Percentiles rank a stretch among this genome's conserved stretches.
phyloP scores from a whole-genome alignment of 129 eudicot genomes.

The Solidago caesia region DNA sequence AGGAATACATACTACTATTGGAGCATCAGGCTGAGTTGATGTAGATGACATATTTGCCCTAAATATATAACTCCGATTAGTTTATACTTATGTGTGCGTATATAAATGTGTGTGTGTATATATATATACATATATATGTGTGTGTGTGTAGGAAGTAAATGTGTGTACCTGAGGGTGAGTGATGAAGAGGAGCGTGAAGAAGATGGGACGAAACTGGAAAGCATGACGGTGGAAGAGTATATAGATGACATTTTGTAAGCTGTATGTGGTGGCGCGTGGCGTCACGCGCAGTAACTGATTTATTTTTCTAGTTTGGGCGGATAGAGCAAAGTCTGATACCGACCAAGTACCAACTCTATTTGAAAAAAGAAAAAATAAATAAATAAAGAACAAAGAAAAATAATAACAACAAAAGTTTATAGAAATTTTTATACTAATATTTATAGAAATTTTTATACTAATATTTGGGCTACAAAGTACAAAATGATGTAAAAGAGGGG shows the following conservation, averaged over 20 bases:
- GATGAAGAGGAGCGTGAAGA: constrained; percentile 29
- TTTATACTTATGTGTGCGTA: neutral
- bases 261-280: neutral
- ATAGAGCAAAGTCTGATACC: neutral
- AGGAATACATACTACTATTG: constrained; percentile 47
- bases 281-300: constrained; percentile 11
- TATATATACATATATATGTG: neutral
- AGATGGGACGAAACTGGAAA: constrained; percentile 18
- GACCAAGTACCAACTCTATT: no score
- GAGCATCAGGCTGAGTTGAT: constrained; percentile 43
- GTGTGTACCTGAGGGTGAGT: constrained; percentile 23
- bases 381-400: no score
- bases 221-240: constrained; percentile 15
- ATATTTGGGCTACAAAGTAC: no score
- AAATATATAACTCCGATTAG: neutral
- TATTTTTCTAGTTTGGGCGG: constrained; percentile 5
- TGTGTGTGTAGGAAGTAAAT: neutral
- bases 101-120: neutral
- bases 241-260: constrained; percentile 18
- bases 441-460: no score
- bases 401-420: no score
- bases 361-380: no score
- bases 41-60: constrained; percentile 54
- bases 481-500: no score
- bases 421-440: no score